These are phyloP conservation scores for Chlamydomonas reinhardtii DNA, from an alignment of 163 green algal species.

Conservation along the genomic window DNA sequence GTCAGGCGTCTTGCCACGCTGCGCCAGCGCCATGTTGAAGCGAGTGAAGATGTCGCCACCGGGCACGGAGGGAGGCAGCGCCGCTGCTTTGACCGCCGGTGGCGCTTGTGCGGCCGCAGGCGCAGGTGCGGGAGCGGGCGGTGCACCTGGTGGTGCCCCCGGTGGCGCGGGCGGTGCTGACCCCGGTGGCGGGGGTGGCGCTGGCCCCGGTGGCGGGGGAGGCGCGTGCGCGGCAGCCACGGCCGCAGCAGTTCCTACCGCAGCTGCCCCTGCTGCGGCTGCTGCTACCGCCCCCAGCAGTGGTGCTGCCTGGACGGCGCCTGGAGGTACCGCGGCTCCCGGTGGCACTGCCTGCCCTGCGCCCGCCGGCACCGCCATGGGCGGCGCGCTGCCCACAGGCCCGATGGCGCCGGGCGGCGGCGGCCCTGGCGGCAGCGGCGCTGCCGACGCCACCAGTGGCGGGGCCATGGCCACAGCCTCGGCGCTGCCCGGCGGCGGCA, in stretches of 20 bases:
- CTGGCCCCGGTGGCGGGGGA: background rate
- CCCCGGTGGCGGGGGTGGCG: background rate
- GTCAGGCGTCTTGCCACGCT: conserved; percentile 9
- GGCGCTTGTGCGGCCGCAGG: too few relatives aligned
- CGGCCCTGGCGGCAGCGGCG: conserved; percentile 38
- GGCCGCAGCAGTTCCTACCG: background rate
- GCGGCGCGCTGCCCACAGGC: conserved; percentile 23
- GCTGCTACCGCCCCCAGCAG: background rate
- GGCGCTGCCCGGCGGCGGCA: background rate
- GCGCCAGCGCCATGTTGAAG: background rate
- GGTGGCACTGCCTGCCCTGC: background rate
- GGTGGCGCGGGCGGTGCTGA: background rate
- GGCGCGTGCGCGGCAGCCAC: background rate
- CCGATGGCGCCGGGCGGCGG: conserved; percentile 19
- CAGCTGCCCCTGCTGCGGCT: background rate
- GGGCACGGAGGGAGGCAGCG: background rate
- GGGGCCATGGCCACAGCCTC: background rate
- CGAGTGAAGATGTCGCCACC: conserved; percentile 44
- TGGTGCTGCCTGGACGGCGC: background rate
- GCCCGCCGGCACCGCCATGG: background rate
- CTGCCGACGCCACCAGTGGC: background rate
- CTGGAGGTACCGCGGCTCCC: background rate
- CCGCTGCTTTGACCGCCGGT: too few relatives aligned
- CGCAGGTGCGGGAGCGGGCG: background rate
- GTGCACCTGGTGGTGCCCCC: too few relatives aligned